Evolutionary conservation across 2,329 filamentous ascomycete species (phyloP), one percentile per base, ranked within the genome.

Genomic region (Sarocladium oryzae): DNA sequence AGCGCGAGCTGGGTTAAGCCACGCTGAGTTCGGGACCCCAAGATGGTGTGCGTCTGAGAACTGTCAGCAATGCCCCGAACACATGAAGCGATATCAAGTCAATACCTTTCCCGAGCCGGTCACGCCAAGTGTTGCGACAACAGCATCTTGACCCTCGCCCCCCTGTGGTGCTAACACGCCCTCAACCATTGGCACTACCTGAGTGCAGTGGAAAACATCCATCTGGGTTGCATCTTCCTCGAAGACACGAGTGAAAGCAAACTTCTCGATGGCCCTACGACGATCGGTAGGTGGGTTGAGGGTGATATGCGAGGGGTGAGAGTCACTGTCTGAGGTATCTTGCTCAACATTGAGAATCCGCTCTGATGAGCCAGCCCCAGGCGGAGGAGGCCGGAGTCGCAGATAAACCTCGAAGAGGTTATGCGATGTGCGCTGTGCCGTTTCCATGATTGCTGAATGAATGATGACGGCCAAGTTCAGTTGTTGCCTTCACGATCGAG

Each of bases 101-200:
- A 53, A 45, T 60, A 95, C 92, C 84, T 99, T 99, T 67, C 93
- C 93, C 48, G 91, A 96, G 11, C 93, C 93, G 7, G 92, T 96
- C 38, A 96, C 90, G 15, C 93, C 93, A 53, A 99, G 69, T 6
- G 93, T 97, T 26, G 93, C 93, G 51, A 99, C 73, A 52, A 97
- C 72, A 9, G 89, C 91, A 76, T 97, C 92, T 57, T 89, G 85
- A 16, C 90, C 89, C 56, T 93, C 86, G 49, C 84, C 81, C 30
- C 85, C 85, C 40, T 81, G 74, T 20, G 80, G 77, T 6, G 85
- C 85, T 37, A 99, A 65, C 3, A 96, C 90, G 18, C 89, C 89
- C 60, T 92, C 84, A 6, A 96, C 79, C 38, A 96, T 74, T 1
- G 82, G 77, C 13, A 86, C 72, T 40, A 96, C 81, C 21, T 86